Conservation (phyloP, 371 early-diverging fungal species). For the Actinomortierella ambigua region DNA sequence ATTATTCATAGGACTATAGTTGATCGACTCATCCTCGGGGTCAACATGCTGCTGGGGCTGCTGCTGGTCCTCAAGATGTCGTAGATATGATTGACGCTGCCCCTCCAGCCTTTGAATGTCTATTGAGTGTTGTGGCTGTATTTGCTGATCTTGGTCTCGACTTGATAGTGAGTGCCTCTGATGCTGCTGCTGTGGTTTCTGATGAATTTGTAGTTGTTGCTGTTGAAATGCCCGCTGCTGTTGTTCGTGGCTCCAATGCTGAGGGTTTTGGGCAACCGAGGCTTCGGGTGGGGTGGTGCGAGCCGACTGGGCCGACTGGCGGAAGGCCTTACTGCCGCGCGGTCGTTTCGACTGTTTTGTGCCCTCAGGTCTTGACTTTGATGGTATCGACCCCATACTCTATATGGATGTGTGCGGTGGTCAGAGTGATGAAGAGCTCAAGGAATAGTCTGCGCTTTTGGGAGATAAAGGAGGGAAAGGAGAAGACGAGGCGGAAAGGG, state of each 20-base stretch:
- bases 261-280: slow-evolving; percentile 22
- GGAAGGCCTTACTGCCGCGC: slow-evolving; percentile 3
- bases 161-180: background rate
- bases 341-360: slow-evolving; percentile 16
- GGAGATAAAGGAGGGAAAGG: background rate
- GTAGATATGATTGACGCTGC: background rate
- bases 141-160: background rate
- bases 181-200: background rate
- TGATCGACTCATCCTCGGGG: background rate
- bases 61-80: background rate
- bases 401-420: background rate
- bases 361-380: slow-evolving; percentile 32
- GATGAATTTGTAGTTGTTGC: background rate
- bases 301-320: background rate
- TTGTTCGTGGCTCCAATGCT: slow-evolving; percentile 12
- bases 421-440: background rate
- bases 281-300: slow-evolving; percentile 7
- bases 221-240: slow-evolving; percentile 4
- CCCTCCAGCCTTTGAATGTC: background rate
- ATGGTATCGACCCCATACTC: slow-evolving; percentile 38
- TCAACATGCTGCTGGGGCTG: too few species aligned
- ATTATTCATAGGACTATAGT: slow-evolving; percentile 6
- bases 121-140: background rate
- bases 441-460: background rate
- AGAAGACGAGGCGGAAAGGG: background rate